Evolutionary conservation across 257 asterid genomes (phyloP), one percentile per base, ranked within the genome.

Genomic region (Linaria vulgaris): DNA sequence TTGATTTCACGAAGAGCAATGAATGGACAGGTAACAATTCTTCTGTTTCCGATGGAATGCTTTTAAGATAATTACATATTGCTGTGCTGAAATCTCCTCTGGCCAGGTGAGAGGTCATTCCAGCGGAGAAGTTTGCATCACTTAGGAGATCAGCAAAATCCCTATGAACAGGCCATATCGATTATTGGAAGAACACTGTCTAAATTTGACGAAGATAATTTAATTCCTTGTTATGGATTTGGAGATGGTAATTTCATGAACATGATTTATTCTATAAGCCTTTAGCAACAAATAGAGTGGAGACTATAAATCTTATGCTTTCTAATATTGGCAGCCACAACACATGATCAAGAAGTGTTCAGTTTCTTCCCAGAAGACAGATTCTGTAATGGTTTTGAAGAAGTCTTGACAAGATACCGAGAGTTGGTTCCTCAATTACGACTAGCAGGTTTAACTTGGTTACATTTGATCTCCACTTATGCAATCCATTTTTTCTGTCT

Each of bases 261-360:
- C 49, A 47, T 54, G 7, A 30, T 50, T 34, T 30, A 19, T 44
- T 52, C n/a, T n/a, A 57, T 38, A 54, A 43, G 52, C 27, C 56
- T 30, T n/a, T 58, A 15, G 59, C 27, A 31, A 31, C 51, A 22
- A 62, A 62, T 63, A 31, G 43, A 63, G 27, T 59, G 66, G 64
- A 37, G 50, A 37, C 3, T 13, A 15, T 58, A 38, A 46, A 64
- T 60, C 55, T 59, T 45, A 55, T 67, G 54, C 55, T 50, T 76
- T 50, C n/a, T 72, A 52, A 57, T 61, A 53, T 66, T 76, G 71
- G 55, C 88, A 92, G 97, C 99, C 59, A 86, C 99, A 14, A 92
- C 99, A n/a, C 99, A 92, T 77, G 99, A 92, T 74, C 96, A 89
- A 80, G 97, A 89, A 72, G 95, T 85, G 68, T 92, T 89, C 75